Evolutionary conservation across 108 stramenopile genomes (phyloP), one percentile per base, ranked within the genome.

Genomic region (Conticribra guillardii): DNA sequence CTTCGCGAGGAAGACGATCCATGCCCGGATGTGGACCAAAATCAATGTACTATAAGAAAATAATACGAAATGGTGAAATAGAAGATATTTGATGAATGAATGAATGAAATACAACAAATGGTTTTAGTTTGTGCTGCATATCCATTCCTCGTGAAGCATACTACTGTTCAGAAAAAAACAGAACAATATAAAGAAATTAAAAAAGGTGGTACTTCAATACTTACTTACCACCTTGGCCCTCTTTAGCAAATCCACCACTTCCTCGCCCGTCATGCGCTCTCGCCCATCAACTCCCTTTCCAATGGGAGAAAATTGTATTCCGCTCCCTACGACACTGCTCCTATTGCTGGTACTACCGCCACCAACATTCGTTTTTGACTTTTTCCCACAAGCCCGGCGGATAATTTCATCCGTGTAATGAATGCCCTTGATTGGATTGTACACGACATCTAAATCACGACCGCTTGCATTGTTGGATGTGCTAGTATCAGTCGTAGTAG

Each of bases 11-110:
- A 8, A 85, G 68, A 19, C 84, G 57, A 59, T 85, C 84, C 84
- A 85, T 85, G 7, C 84, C 84, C 18, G 84, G 84, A 68, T 85
- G 84, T 37, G 76, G 81, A 0, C 84, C 84, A 69, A 82, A 85
- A 60, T 85, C 84, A 28, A 85, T 80, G 46, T 85, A 85, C 79
- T 75, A 28, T 27, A 21, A 5, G 4, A n/a, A n/a, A n/a, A n/a
- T n/a, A n/a, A n/a, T n/a, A n/a, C n/a, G n/a, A n/a, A n/a, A n/a
- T n/a, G n/a, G n/a, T n/a, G n/a, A n/a, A 27, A 26, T 23, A 52
- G 26, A 63, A 23, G 8, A 37, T 21, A 11, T 4, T 41, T 17
- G 57, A 59, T n/a, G n/a, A n/a, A n/a, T n/a, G n/a, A n/a, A n/a
- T n/a, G n/a, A n/a, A n/a, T n/a, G n/a, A n/a, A n/a, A n/a, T n/a